Evolutionary conservation across 257 asterid species (phyloP).

Genomic region (Forsythia suspensa): DNA sequence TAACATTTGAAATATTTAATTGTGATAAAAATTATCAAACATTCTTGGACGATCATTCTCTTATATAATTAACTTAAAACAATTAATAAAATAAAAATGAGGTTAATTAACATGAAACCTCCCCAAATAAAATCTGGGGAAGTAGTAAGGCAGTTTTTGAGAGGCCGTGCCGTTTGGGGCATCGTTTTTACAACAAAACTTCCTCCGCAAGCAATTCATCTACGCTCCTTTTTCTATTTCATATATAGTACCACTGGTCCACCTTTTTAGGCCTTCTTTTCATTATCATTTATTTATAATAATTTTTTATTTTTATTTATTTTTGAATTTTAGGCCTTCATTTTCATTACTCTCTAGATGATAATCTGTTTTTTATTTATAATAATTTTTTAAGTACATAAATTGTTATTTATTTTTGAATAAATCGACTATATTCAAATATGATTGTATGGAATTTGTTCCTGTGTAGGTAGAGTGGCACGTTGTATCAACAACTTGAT

Average conservation of each 20-base stretch:
- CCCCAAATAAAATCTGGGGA: not conserved
- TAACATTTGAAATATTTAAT: too few species aligned
- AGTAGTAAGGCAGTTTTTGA: not conserved
- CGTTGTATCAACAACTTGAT: too few species aligned
- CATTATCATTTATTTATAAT: not conserved
- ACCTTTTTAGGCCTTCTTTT: not conserved
- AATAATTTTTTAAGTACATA: too few species aligned
- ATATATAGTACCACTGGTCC: not conserved
- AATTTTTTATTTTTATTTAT: too few species aligned
- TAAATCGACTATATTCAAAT: too few species aligned
- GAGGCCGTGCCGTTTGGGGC: constrained; percentile 56
- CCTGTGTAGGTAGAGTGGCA: too few species aligned
- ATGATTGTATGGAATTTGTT: too few species aligned
- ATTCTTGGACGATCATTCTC: not conserved
- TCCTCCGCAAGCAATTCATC: constrained; percentile 36
- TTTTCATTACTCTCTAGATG: too few species aligned
- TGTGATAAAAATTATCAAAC: not conserved
- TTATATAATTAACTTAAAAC: too few species aligned
- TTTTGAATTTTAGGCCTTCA: too few species aligned
- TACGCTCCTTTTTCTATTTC: not conserved
- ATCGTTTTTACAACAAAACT: constrained; percentile 28
- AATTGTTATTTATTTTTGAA: too few species aligned
- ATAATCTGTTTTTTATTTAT: too few species aligned
- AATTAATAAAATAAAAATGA: not conserved
- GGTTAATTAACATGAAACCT: not conserved